A percentile compares a stretch with the other conserved stretches of the same genome.
phyloP scores from a whole-genome alignment of 2,329 filamentous ascomycete genomes.

The Colletotrichum sp. region DNA sequence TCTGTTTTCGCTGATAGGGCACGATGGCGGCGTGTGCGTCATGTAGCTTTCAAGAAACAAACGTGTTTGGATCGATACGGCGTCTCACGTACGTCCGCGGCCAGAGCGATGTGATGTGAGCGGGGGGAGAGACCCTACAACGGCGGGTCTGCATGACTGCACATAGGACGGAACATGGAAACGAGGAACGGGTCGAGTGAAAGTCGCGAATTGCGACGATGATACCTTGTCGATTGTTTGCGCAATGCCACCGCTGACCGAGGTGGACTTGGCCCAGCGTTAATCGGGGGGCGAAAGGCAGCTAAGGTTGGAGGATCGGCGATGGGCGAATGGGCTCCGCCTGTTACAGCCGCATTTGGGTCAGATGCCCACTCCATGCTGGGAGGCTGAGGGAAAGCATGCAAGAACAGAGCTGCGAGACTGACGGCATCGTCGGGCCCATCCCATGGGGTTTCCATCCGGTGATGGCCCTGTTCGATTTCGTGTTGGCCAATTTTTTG shows the following conservation, averaged over 20 bases:
- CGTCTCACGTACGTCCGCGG: slow-evolving; percentile 1
- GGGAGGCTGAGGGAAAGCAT: slow-evolving; percentile 15
- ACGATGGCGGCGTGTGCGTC: slow-evolving; percentile 11
- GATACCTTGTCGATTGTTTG: background rate
- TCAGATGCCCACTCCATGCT: slow-evolving; percentile 14
- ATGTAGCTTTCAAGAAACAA: background rate
- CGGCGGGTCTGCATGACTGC: background rate
- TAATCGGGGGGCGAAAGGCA: slow-evolving; percentile 11
- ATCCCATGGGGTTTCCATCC: background rate
- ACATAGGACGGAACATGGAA: background rate
- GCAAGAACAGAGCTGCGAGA: background rate
- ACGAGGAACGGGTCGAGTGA: background rate
- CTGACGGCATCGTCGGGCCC: slow-evolving; percentile 4
- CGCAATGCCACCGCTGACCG: slow-evolving; percentile 4
- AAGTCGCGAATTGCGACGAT: background rate
- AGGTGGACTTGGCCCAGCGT: background rate
- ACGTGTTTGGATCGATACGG: background rate
- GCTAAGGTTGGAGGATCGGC: slow-evolving; percentile 17
- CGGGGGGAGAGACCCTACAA: background rate
- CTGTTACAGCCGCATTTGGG: slow-evolving; percentile 16
- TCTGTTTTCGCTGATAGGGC: background rate
- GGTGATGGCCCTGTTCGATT: background rate
- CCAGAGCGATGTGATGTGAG: background rate
- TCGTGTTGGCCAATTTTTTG: background rate
- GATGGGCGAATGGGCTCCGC: slow-evolving; percentile 16